These are phyloP conservation scores for Aspergillus felis DNA, from an alignment of 2,329 filamentous ascomycete genomes.

Conservation along the genomic window DNA sequence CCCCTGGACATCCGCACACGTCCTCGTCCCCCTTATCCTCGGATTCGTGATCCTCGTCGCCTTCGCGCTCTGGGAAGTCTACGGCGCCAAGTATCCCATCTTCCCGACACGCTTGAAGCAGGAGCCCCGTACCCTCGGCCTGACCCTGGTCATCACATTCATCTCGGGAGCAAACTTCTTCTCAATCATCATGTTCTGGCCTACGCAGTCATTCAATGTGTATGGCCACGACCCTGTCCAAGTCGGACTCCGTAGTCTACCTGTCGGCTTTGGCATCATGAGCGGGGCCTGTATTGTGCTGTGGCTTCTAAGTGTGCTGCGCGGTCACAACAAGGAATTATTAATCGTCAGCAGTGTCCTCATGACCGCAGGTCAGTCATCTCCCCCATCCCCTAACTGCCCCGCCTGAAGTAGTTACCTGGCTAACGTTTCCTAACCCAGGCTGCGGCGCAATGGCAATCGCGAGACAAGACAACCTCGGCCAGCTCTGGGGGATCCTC, in stretches of 20 bases:
- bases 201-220: conserved; percentile 61
- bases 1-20: conserved; percentile 42
- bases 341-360: conserved; percentile 57
- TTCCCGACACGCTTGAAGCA: conserved; percentile 44
- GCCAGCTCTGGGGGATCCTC: conserved; percentile 55
- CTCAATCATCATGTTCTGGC: conserved; percentile 57
- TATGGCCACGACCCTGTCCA: conserved; percentile 62
- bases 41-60: conserved; percentile 40
- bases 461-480: conserved; percentile 50
- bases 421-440: conserved; percentile 10
- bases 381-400: no score
- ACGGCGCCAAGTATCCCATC: conserved; percentile 45
- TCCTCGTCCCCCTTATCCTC: conserved; percentile 45
- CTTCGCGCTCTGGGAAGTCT: conserved; percentile 47
- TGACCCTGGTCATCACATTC: conserved; percentile 56
- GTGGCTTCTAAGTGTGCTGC: conserved; percentile 53
- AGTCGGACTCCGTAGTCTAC: conserved; percentile 62
- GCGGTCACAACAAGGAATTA: conserved; percentile 57
- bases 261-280: conserved; percentile 62
- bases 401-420: background rate
- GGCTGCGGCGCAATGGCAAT: conserved; percentile 54
- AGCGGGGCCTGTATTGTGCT: conserved; percentile 58
- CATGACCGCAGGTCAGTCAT: conserved; percentile 58
- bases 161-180: conserved; percentile 59
- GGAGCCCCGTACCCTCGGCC: conserved; percentile 47